Evolutionary conservation across 768 basidiomycete genomes (phyloP).

Genomic region (Naematelia encephala): DNA sequence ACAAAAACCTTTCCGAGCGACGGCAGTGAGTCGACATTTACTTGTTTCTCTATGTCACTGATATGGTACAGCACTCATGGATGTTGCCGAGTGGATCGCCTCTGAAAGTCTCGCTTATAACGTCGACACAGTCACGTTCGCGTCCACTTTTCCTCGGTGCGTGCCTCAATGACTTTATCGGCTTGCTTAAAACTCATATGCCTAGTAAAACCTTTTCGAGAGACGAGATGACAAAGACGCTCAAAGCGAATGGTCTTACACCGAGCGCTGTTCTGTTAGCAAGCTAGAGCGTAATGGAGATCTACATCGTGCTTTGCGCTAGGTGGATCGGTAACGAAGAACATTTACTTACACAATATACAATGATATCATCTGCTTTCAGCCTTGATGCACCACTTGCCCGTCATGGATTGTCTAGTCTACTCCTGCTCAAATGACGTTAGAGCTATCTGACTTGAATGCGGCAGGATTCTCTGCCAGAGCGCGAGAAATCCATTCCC

Average conservation of each 20-base stretch:
- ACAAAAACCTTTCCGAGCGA: slow-evolving; percentile 54
- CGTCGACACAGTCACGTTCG: slow-evolving; percentile 72
- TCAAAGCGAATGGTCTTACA: slow-evolving; percentile 80
- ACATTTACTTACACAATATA: neutral
- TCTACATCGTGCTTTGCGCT: too few species aligned
- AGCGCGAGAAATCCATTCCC: too few species aligned
- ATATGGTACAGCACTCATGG: slow-evolving; percentile 62
- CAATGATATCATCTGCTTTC: too few species aligned
- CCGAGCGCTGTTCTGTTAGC: slow-evolving; percentile 70
- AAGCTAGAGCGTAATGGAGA: slow-evolving; percentile 16
- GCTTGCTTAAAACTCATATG: slow-evolving; percentile 1
- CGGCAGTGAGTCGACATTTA: slow-evolving; percentile 31
- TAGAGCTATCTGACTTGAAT: too few species aligned
- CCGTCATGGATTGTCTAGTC: too few species aligned
- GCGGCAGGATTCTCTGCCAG: too few species aligned
- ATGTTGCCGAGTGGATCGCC: slow-evolving; percentile 84
- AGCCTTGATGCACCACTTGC: too few species aligned
- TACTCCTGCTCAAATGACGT: too few species aligned
- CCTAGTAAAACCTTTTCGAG: slow-evolving; percentile 71
- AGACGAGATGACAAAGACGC: slow-evolving; percentile 71
- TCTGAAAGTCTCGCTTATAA: slow-evolving; percentile 66
- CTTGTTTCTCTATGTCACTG: slow-evolving; percentile 18
- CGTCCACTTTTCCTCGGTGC: slow-evolving; percentile 81
- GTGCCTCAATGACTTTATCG: slow-evolving; percentile 17
- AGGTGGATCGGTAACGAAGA: too few species aligned